Percentiles rank a stretch among this genome's conserved stretches.
phyloP scores from a whole-genome alignment of 306 rosid genomes.

The Inga oerstediana region DNA sequence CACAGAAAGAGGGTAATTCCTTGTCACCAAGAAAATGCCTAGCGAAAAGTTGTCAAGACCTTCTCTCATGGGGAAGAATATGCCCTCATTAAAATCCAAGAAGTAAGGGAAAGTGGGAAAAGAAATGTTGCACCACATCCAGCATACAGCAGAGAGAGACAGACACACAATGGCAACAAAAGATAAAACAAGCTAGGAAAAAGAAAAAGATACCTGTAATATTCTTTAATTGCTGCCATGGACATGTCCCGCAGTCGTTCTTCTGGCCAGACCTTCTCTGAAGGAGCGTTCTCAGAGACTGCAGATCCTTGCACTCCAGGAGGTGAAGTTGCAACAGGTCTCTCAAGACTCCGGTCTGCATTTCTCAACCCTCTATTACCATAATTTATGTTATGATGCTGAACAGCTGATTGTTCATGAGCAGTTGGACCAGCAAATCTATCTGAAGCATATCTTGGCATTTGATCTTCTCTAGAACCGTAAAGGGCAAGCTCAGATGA shows the following conservation, averaged over 20 bases:
- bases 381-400: slow-evolving; percentile 52
- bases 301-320: slow-evolving; percentile 49
- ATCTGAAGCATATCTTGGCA: slow-evolving; percentile 48
- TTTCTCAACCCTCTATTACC: slow-evolving; percentile 61
- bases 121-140: neutral
- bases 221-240: slow-evolving; percentile 81
- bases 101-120: neutral
- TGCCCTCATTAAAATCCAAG: neutral
- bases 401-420: slow-evolving; percentile 56
- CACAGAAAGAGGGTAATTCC: neutral
- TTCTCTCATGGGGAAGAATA: neutral
- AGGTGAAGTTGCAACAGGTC: slow-evolving; percentile 56
- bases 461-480: slow-evolving; percentile 56
- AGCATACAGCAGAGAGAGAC: neutral
- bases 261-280: slow-evolving; percentile 52
- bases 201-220: slow-evolving; percentile 64
- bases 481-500: slow-evolving; percentile 47
- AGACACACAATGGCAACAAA: neutral
- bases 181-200: slow-evolving; percentile 2
- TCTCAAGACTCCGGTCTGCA: slow-evolving; percentile 56
- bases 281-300: slow-evolving; percentile 45
- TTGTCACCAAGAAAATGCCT: neutral
- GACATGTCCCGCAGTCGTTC: slow-evolving; percentile 64
- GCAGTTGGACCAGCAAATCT: slow-evolving; percentile 58
- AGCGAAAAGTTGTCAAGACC: neutral